These are phyloP conservation scores for Umbelopsis vinacea DNA, from an alignment of 192 early-diverging fungal species.

Conservation along the genomic window DNA sequence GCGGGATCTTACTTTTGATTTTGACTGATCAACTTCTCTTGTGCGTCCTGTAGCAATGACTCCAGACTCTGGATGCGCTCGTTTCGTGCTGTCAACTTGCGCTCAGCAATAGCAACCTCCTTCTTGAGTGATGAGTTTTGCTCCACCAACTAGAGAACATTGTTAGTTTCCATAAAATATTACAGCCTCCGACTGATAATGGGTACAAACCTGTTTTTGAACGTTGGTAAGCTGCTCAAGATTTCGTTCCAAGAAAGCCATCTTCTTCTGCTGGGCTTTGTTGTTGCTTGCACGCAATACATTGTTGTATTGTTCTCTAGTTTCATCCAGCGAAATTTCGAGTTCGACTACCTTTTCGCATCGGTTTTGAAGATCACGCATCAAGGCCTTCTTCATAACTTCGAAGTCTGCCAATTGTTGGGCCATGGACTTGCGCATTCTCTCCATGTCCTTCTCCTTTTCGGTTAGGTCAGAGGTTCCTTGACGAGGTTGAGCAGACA, in stretches of 20 bases:
- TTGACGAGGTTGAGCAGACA: conserved; percentile 15
- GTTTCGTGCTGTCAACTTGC: conserved; percentile 86
- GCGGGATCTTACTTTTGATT: conserved; percentile 57
- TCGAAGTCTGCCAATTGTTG: conserved; percentile 93
- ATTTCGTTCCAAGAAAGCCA: conserved; percentile 93
- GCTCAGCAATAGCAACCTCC: conserved; percentile 82
- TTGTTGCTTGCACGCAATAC: conserved; percentile 84
- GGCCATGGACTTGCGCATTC: conserved; percentile 78
- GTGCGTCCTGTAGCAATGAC: conserved; percentile 75
- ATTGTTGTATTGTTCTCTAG: conserved; percentile 90
- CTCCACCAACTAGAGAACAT: conserved; percentile 72
- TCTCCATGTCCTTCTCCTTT: conserved; percentile 78
- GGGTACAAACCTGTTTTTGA: conserved; percentile 70
- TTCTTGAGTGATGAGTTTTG: conserved; percentile 96
- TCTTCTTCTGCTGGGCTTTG: conserved; percentile 89
- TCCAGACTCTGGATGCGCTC: conserved; percentile 93
- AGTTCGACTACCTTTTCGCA: conserved; percentile 99
- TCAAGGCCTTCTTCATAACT: conserved; percentile 97
- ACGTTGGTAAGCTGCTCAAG: conserved; percentile 90
- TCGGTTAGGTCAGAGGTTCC: conserved; percentile 33
- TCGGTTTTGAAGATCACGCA: conserved; percentile 96
- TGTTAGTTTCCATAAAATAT: neutral
- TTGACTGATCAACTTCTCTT: conserved; percentile 75
- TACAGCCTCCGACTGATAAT: too few species aligned
- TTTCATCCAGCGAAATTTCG: conserved; percentile 96